Conservation (phyloP, 139 green algal species). For the Chlamydomonas applanata region DNA sequence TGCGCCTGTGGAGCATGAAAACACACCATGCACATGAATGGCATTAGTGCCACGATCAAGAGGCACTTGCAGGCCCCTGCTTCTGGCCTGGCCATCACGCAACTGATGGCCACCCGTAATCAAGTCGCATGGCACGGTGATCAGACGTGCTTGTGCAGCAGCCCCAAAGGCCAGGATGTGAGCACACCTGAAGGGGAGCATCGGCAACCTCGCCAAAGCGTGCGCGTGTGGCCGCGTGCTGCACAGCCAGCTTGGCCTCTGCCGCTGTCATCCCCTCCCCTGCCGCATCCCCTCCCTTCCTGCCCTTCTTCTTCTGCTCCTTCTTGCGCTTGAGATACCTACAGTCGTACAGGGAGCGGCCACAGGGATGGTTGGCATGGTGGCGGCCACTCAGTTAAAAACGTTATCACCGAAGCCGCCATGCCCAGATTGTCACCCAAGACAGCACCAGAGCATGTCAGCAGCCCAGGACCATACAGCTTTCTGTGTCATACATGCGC, state of each 20-base stretch:
- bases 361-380: too few species aligned
- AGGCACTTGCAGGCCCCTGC: background rate
- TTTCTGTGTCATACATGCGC: background rate
- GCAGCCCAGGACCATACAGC: too few species aligned
- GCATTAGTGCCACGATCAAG: background rate
- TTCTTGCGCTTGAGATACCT: constrained; percentile 31
- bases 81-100: too few species aligned
- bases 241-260: constrained; percentile 7
- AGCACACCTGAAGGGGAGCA: constrained; percentile 16
- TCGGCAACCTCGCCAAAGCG: constrained; percentile 33
- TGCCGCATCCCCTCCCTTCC: background rate
- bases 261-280: background rate
- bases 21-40: background rate
- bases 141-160: too few species aligned
- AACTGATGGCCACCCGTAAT: too few species aligned
- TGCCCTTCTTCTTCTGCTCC: constrained; percentile 8
- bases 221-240: constrained; percentile 28
- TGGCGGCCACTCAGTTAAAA: too few species aligned
- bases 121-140: too few species aligned
- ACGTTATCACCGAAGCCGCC: too few species aligned
- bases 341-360: too few species aligned
- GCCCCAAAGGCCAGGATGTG: too few species aligned
- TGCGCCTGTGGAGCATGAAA: background rate
- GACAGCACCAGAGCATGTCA: too few species aligned
- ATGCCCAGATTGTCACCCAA: too few species aligned